phyloP scores from a whole-genome alignment of 1,284 basidiomycete genomes.

The Pulchroboletus neoregius region DNA sequence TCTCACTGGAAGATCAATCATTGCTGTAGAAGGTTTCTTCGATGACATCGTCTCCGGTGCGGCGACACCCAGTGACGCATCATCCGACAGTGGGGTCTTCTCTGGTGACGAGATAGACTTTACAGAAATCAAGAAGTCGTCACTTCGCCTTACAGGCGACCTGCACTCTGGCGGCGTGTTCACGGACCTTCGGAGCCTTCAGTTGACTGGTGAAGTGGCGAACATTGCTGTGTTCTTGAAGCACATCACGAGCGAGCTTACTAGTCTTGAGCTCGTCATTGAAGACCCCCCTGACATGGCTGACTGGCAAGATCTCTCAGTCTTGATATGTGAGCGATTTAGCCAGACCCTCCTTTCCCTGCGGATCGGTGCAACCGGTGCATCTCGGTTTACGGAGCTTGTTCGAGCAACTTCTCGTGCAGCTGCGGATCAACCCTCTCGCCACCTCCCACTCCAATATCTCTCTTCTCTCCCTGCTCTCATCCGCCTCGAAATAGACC shows the following conservation, averaged over 20 bases:
- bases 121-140: constrained; percentile 62
- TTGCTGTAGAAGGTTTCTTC: constrained; percentile 73
- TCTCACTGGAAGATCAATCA: constrained; percentile 59
- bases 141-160: constrained; percentile 55
- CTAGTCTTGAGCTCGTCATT: constrained; percentile 63
- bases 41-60: constrained; percentile 65
- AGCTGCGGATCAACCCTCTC: constrained; percentile 48
- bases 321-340: constrained; percentile 58
- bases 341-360: constrained; percentile 54
- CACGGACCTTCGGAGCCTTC: constrained; percentile 52
- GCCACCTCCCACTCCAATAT: constrained; percentile 56
- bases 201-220: constrained; percentile 62
- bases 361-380: constrained; percentile 55
- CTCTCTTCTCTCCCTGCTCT: constrained; percentile 53
- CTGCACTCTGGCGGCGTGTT: constrained; percentile 52
- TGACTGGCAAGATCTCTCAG: constrained; percentile 69
- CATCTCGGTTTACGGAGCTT: constrained; percentile 63
- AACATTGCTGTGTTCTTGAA: constrained; percentile 67
- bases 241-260: constrained; percentile 57
- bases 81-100: constrained; percentile 71
- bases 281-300: constrained; percentile 69
- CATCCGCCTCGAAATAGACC: constrained; percentile 62
- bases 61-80: constrained; percentile 61
- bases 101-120: constrained; percentile 71
- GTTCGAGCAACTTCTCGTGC: constrained; percentile 61